Conservation (phyloP, 78 protist species). For the Pigoraptor vietnamica region DNA sequence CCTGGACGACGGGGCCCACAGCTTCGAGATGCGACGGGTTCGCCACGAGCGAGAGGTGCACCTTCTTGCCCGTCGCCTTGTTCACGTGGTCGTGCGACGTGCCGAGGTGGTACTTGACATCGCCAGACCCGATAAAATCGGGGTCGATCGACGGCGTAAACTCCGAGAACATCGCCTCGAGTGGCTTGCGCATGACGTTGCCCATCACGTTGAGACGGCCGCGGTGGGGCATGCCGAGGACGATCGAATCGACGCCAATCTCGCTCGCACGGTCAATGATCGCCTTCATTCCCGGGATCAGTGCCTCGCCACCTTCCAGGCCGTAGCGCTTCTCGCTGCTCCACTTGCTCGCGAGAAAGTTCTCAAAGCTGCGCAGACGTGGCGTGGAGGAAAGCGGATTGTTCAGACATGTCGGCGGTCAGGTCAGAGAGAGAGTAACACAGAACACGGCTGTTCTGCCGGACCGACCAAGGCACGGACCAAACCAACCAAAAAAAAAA, state of each 20-base stretch:
- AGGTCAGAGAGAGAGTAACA: background rate
- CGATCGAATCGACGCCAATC: conserved; percentile 68
- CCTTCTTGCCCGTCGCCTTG: conserved; percentile 19
- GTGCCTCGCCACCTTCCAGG: conserved; percentile 58
- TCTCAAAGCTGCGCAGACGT: conserved; percentile 39
- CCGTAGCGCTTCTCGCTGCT: conserved; percentile 64
- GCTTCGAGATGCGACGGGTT: conserved; percentile 97
- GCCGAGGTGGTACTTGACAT: conserved; percentile 97
- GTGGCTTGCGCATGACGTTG: background rate
- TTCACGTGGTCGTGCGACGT: conserved; percentile 26
- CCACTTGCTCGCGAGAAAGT: conserved; percentile 69
- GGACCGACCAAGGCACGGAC: background rate
- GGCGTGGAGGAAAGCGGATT: background rate
- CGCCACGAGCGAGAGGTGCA: conserved; percentile 83
- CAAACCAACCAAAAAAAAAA: background rate
- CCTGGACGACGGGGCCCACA: conserved; percentile 86
- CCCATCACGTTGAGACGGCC: conserved; percentile 84
- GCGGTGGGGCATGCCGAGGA: conserved; percentile 96
- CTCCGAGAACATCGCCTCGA: background rate
- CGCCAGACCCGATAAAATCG: conserved; percentile 66
- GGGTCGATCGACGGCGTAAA: background rate
- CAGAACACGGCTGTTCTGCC: background rate
- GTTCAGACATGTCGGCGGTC: no score
- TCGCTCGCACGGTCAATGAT: background rate
- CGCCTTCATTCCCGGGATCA: conserved; percentile 32